Percentiles rank a stretch among this genome's conserved stretches.
phyloP scores from a whole-genome alignment of 2,329 filamentous ascomycete genomes.

The Pseudogymnoascus sp. region DNA sequence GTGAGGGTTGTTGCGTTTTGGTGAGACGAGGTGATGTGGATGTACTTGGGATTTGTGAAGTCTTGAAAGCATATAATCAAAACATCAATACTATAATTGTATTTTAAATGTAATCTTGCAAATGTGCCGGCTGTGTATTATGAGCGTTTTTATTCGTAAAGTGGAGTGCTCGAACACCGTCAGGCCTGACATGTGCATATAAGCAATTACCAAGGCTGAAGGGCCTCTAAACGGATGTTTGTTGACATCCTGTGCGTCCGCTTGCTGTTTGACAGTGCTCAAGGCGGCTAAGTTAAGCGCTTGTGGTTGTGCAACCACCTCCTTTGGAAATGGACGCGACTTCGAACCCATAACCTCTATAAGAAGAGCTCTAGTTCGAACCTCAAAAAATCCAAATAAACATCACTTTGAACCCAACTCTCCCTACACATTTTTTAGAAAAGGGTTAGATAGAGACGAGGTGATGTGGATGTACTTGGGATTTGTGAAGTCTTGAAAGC shows the following conservation, averaged over 20 bases:
- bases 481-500: too few species aligned
- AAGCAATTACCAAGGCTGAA: too few species aligned
- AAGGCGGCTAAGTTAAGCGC: background rate
- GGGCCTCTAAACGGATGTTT: too few species aligned
- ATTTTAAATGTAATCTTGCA: background rate
- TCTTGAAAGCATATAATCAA: background rate
- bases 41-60: background rate
- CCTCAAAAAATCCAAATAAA: background rate
- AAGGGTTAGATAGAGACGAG: too few species aligned
- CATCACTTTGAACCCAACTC: background rate
- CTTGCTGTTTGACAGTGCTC: too few species aligned
- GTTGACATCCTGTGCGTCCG: background rate
- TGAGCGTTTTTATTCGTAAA: too few species aligned
- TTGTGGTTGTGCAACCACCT: background rate
- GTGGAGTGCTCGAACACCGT: too few species aligned
- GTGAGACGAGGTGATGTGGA: background rate
- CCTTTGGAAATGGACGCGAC: background rate
- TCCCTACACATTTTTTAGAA: too few species aligned
- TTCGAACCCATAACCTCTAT: background rate
- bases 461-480: too few species aligned
- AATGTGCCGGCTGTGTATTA: background rate
- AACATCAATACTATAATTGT: background rate
- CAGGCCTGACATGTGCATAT: too few species aligned
- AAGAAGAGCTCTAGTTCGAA: background rate
- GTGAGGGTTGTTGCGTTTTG: conserved; percentile 9